A percentile compares a stretch with the other conserved stretches of the same genome.
Evolutionary conservation across 768 basidiomycete genomes (phyloP).

Genomic region (Pilatotrama ljubarskyi): DNA sequence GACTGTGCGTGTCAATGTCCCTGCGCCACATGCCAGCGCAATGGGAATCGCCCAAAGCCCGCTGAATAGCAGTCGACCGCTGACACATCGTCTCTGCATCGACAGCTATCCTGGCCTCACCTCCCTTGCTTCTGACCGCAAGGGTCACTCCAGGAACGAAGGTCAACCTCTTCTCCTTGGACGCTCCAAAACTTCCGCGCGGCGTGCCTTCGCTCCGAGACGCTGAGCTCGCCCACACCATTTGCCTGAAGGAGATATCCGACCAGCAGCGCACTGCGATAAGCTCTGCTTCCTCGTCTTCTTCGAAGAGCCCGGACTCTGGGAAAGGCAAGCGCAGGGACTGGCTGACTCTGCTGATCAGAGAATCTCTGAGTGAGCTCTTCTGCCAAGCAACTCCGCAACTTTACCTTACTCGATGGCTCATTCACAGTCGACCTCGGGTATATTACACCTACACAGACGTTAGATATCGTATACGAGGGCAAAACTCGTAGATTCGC

Average conservation of each 20-base stretch:
- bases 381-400: conserved; percentile 9
- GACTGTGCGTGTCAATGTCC: conserved; percentile 48
- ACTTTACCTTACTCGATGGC: neutral
- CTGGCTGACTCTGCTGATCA: conserved; percentile 68
- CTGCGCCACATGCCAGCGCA: conserved; percentile 13
- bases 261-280: conserved; percentile 4
- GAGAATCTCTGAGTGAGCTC: conserved; percentile 65
- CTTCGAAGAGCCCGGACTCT: conserved; percentile 7
- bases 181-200: conserved; percentile 35
- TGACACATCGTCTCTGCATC: conserved; percentile 9
- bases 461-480: conserved; percentile 66
- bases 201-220: conserved; percentile 53
- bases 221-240: conserved; percentile 49
- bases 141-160: conserved; percentile 49
- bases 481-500: conserved; percentile 56
- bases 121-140: conserved; percentile 62
- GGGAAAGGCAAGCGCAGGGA: conserved; percentile 46
- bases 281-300: neutral
- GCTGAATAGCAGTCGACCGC: neutral
- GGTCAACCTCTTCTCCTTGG: conserved; percentile 46
- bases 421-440: conserved; percentile 62
- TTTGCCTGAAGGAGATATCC: conserved; percentile 54
- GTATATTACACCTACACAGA: conserved; percentile 62
- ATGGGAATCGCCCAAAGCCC: neutral
- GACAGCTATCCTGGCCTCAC: conserved; percentile 56